A percentile compares a stretch with the other conserved stretches of the same genome.
Evolutionary conservation across 371 early-diverging fungal genomes (phyloP).

Genomic region (Basidiobolus meristosporus): DNA sequence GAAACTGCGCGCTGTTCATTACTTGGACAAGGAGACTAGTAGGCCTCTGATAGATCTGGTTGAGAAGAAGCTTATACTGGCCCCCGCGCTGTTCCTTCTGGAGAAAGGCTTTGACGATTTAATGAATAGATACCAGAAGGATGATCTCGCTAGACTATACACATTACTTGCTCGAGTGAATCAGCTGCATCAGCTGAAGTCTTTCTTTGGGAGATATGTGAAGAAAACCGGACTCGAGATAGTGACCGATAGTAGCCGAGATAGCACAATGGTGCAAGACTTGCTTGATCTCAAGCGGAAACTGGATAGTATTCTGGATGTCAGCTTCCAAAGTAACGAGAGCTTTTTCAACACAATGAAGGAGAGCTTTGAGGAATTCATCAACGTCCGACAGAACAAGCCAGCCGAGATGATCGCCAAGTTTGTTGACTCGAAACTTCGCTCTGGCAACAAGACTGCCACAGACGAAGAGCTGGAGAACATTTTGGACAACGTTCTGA

Average conservation of each 20-base stretch:
- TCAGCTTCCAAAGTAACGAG: conserved; percentile 35
- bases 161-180: conserved; percentile 21
- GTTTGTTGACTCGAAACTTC: conserved; percentile 33
- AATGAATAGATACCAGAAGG: conserved; percentile 27
- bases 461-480: conserved; percentile 42
- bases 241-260: conserved; percentile 25
- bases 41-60: conserved; percentile 28
- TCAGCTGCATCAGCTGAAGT: conserved; percentile 12
- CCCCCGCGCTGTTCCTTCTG: conserved; percentile 33
- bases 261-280: conserved; percentile 36
- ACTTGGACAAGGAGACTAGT: conserved; percentile 50
- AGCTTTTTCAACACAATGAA: conserved; percentile 43
- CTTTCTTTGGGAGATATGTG: conserved; percentile 12
- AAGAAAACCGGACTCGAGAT: conserved; percentile 34
- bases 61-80: conserved; percentile 36
- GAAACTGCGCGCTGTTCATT: conserved; percentile 30
- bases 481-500: conserved; percentile 43
- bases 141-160: conserved; percentile 39
- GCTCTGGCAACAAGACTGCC: conserved; percentile 18
- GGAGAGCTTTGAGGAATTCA: conserved; percentile 70
- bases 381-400: conserved; percentile 65
- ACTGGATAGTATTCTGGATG: conserved; percentile 33
- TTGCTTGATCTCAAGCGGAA: conserved; percentile 45
- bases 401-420: conserved; percentile 82
- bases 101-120: conserved; percentile 53